These are phyloP conservation scores for Boechera divaricarpa DNA, from an alignment of 345 rosid genomes.

Conservation along the genomic window DNA sequence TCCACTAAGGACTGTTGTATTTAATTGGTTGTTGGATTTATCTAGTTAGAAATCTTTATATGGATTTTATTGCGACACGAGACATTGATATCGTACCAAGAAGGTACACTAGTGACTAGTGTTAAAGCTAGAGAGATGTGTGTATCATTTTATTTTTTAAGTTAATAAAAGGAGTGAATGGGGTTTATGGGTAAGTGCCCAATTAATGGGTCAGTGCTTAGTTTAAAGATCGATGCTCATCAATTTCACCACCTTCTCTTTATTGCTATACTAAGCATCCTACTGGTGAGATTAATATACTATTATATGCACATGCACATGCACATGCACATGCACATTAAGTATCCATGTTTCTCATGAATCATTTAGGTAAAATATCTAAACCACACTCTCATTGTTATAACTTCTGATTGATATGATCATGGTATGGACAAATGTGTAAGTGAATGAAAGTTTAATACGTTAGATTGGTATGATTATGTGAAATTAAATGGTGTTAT, in stretches of 20 bases:
- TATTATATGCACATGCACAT: constrained; percentile 44
- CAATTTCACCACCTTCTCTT: constrained; percentile 47
- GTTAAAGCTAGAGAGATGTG: neutral
- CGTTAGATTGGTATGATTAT: neutral
- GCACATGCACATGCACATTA: constrained; percentile 38
- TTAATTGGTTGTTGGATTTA: constrained; percentile 43
- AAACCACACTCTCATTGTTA: neutral
- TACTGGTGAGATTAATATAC: constrained; percentile 38
- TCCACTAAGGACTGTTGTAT: constrained; percentile 19
- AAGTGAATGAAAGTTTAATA: neutral
- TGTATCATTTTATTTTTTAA: neutral
- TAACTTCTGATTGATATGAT: neutral
- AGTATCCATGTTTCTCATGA: constrained; percentile 38
- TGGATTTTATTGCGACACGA: constrained; percentile 30
- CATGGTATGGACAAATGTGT: neutral
- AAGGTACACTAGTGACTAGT: constrained; percentile 31
- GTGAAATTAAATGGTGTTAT: neutral
- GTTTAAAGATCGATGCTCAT: constrained; percentile 46
- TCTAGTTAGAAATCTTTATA: constrained; percentile 34
- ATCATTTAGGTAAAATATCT: constrained; percentile 1
- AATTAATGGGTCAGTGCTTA: constrained; percentile 48
- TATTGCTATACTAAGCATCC: constrained; percentile 48
- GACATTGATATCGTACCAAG: constrained; percentile 32
- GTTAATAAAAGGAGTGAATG: constrained; percentile 24
- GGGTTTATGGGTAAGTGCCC: constrained; percentile 46